A percentile compares a stretch with the other conserved stretches of the same genome.
phyloP scores from a whole-genome alignment of 257 asterid species.

The Nicotiana benthamiana region DNA sequence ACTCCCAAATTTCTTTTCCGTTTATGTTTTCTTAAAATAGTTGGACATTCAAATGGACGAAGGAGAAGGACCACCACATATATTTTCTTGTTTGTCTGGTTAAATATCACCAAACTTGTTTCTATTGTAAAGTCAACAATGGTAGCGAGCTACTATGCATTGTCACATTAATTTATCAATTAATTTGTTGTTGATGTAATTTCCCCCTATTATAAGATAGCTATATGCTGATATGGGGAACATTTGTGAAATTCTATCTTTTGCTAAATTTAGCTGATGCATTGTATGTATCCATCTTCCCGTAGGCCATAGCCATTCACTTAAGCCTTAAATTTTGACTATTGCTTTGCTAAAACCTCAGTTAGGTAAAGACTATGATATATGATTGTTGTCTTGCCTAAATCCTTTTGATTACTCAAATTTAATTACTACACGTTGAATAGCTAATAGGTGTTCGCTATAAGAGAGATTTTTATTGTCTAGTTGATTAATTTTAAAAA shows the following conservation, averaged over 20 bases:
- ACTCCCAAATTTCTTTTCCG: neutral
- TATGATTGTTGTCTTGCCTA: neutral
- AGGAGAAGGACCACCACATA: neutral
- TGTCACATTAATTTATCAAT: neutral
- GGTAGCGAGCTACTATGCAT: neutral
- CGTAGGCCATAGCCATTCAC: neutral
- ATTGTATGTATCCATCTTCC: neutral
- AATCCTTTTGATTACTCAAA: neutral
- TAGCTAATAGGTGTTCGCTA: neutral
- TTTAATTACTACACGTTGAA: neutral
- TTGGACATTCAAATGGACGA: neutral
- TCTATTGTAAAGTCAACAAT: constrained; percentile 1
- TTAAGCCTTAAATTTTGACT: neutral
- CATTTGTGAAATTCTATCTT: neutral
- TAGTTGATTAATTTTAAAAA: no score
- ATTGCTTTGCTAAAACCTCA: neutral
- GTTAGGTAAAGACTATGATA: neutral
- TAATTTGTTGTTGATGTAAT: no score
- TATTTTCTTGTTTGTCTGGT: neutral
- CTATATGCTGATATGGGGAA: neutral
- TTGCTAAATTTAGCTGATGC: neutral
- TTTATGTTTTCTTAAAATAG: neutral
- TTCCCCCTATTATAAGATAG: neutral
- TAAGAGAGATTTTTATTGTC: neutral
- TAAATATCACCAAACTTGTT: neutral